phyloP scores from a whole-genome alignment of 768 basidiomycete genomes.

The Scleroderma citrinum region DNA sequence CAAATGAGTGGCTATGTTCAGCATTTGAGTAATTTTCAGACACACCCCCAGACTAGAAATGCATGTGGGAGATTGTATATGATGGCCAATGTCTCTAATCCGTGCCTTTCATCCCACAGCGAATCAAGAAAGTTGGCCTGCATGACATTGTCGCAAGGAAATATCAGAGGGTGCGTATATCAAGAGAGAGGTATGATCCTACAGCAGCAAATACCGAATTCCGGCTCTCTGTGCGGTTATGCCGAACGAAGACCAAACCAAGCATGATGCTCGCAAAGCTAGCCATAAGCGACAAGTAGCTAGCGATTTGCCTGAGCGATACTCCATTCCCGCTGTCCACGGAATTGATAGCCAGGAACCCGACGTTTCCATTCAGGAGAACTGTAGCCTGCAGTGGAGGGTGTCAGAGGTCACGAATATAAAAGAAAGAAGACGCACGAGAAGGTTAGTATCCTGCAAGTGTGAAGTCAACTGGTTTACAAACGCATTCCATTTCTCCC shows the following conservation, averaged over 20 bases:
- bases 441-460: conserved; percentile 47
- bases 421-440: conserved; percentile 30
- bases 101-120: conserved; percentile 24
- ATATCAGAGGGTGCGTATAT: background rate
- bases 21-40: conserved; percentile 3
- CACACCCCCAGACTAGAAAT: conserved; percentile 56
- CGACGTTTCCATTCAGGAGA: conserved; percentile 53
- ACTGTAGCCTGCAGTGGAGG: conserved; percentile 43
- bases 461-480: conserved; percentile 41
- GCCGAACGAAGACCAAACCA: conserved; percentile 37
- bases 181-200: conserved; percentile 8
- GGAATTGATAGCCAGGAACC: conserved; percentile 49
- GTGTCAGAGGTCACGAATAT: background rate
- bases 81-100: conserved; percentile 47
- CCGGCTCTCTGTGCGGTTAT: conserved; percentile 31
- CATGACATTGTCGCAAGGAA: background rate
- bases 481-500: conserved; percentile 39
- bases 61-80: conserved; percentile 52
- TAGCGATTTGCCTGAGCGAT: conserved; percentile 32
- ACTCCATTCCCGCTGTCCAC: conserved; percentile 22
- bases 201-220: conserved; percentile 32
- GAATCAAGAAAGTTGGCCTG: conserved; percentile 10
- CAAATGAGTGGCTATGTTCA: no score
- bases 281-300: conserved; percentile 39
- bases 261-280: conserved; percentile 40